Conservation (phyloP, 352 stramenopile species). For the Globisporangium acanthophoron region DNA sequence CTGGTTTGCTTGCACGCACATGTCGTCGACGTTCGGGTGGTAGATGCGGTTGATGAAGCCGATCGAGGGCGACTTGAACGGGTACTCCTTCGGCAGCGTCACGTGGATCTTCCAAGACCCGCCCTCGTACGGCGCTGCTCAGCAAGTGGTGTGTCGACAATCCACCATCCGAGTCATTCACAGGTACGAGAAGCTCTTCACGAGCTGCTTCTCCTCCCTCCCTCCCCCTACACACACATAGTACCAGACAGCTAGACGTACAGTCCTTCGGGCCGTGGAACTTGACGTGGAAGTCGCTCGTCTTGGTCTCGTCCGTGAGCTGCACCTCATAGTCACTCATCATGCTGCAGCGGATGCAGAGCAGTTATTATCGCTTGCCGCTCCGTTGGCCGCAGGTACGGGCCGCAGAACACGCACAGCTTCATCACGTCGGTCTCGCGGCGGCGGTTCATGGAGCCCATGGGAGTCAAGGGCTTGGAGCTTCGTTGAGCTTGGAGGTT, state of each 20-base stretch:
- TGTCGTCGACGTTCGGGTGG: constrained; percentile 93
- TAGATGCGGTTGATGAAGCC: constrained; percentile 92
- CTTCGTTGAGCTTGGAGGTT: neutral
- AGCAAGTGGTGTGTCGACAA: neutral
- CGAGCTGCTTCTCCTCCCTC: too few species aligned
- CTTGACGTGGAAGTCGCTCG: constrained; percentile 80
- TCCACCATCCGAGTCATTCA: neutral
- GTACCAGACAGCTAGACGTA: constrained; percentile 20
- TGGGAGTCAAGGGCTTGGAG: constrained; percentile 8
- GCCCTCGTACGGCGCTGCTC: constrained; percentile 85
- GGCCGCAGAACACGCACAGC: constrained; percentile 38
- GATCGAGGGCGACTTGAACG: constrained; percentile 92
- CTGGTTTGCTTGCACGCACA: constrained; percentile 34
- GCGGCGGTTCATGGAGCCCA: constrained; percentile 76
- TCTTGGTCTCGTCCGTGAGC: constrained; percentile 77
- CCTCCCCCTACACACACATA: too few species aligned
- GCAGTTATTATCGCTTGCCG: neutral
- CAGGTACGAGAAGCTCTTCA: neutral
- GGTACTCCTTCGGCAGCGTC: constrained; percentile 89
- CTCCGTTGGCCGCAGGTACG: neutral
- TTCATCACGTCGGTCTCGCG: constrained; percentile 90
- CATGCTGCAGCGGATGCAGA: constrained; percentile 47
- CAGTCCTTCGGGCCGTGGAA: constrained; percentile 83
- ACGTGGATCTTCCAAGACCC: constrained; percentile 93
- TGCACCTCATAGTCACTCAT: constrained; percentile 90